These are phyloP conservation scores for Dimocarpus longan DNA, from an alignment of 345 rosid genomes.

Conservation along the genomic window DNA sequence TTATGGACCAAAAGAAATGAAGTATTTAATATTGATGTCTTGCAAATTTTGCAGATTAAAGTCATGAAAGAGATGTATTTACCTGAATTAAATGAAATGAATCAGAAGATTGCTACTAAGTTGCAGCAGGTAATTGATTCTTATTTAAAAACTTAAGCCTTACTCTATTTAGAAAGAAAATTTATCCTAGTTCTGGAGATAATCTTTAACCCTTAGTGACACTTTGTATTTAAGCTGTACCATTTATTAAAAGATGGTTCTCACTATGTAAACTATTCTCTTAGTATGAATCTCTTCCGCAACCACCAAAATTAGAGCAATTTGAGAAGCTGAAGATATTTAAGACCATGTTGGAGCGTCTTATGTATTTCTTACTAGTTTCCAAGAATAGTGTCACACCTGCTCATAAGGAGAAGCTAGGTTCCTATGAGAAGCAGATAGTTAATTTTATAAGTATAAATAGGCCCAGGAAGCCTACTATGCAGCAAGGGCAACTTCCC, in stretches of 20 bases:
- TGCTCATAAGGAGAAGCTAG: slow-evolving; percentile 66
- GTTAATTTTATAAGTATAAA: slow-evolving; percentile 48
- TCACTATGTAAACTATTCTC: slow-evolving; percentile 1
- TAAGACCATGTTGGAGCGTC: slow-evolving; percentile 70
- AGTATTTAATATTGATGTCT: no score
- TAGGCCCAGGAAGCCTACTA: slow-evolving; percentile 55
- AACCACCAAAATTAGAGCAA: slow-evolving; percentile 70
- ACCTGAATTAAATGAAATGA: slow-evolving; percentile 65
- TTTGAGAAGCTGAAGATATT: slow-evolving; percentile 64
- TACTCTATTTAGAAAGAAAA: neutral
- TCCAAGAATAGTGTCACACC: slow-evolving; percentile 50
- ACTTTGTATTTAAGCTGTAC: slow-evolving; percentile 10
- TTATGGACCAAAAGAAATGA: no score
- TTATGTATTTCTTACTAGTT: slow-evolving; percentile 53
- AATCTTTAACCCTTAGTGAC: neutral
- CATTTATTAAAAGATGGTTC: slow-evolving; percentile 13
- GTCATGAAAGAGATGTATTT: slow-evolving; percentile 68
- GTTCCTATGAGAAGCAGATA: slow-evolving; percentile 77
- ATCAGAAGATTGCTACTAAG: slow-evolving; percentile 61
- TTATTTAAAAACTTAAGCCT: neutral
- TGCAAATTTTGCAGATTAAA: slow-evolving; percentile 39
- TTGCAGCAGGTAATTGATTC: slow-evolving; percentile 56
- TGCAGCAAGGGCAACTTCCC: slow-evolving; percentile 71
- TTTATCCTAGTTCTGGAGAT: neutral
- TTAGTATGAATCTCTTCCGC: slow-evolving; percentile 67